phyloP scores from a whole-genome alignment of 2,329 filamentous ascomycete species.

The Lachnellula suecica region DNA sequence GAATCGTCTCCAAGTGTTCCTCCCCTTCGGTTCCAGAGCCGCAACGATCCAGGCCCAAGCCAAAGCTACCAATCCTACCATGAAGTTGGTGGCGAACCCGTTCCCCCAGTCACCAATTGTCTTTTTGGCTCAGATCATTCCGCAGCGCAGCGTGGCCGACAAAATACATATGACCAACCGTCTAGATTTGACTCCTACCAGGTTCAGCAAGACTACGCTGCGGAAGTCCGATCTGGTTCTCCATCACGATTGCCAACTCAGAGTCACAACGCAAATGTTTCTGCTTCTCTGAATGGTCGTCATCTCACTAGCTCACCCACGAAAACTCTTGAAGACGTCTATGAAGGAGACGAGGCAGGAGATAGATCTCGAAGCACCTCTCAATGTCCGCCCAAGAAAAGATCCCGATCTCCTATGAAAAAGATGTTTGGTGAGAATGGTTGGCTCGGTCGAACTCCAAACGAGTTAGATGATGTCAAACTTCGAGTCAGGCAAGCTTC shows the following conservation, averaged over 20 bases:
- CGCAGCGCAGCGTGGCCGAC: not conserved
- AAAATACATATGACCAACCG: not conserved
- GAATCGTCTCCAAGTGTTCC: conserved; percentile 20
- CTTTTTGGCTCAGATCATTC: not conserved
- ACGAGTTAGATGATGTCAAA: conserved; percentile 17
- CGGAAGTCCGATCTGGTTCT: conserved; percentile 4
- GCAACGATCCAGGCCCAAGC: not conserved
- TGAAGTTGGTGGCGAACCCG: not conserved
- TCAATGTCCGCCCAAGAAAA: conserved; percentile 17
- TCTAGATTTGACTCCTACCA: not conserved
- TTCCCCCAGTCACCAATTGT: not conserved
- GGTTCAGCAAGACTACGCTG: not conserved
- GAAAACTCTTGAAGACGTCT: conserved; percentile 17
- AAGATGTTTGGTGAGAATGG: conserved; percentile 34
- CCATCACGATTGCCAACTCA: not conserved
- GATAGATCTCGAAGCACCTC: not conserved
- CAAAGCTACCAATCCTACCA: not conserved
- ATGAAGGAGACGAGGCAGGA: conserved; percentile 19
- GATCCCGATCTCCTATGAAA: conserved; percentile 34
- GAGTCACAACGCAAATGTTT: not conserved
- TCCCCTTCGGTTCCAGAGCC: conserved; percentile 6
- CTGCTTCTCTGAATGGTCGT: conserved; percentile 1
- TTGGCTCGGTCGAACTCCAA: conserved; percentile 29
- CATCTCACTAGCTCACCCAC: conserved; percentile 17
- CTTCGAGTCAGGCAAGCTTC: conserved; percentile 12